Conservation (phyloP, 129 eudicot species). For the Chrysanthemum makinoi region DNA sequence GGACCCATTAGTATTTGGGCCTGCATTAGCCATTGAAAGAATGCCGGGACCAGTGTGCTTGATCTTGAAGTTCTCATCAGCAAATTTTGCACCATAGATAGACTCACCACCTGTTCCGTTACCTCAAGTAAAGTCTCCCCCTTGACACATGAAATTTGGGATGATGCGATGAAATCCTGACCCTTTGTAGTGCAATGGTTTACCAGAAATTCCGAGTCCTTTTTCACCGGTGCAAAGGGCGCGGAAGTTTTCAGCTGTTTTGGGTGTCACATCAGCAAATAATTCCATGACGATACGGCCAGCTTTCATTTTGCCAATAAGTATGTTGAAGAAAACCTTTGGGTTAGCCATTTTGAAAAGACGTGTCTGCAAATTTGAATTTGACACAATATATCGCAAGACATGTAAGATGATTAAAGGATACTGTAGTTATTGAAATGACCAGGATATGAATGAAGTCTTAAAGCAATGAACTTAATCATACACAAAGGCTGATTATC, state of each 20-base stretch:
- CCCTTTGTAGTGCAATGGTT: slow-evolving; percentile 88
- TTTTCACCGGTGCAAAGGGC: slow-evolving; percentile 98
- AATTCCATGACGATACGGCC: slow-evolving; percentile 84
- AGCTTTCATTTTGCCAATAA: slow-evolving; percentile 63
- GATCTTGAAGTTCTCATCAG: slow-evolving; percentile 74
- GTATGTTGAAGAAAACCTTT: slow-evolving; percentile 85
- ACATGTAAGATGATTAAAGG: no score
- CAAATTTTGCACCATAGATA: slow-evolving; percentile 75
- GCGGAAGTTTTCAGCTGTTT: slow-evolving; percentile 89
- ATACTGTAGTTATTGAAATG: no score
- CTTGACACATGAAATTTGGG: slow-evolving; percentile 90
- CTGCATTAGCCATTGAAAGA: slow-evolving; percentile 91
- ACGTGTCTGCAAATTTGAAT: slow-evolving; percentile 9
- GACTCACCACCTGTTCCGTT: slow-evolving; percentile 96
- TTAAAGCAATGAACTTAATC: no score
- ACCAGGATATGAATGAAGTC: no score
- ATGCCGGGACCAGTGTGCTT: slow-evolving; percentile 72
- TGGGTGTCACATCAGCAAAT: slow-evolving; percentile 66
- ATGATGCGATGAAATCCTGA: slow-evolving; percentile 81
- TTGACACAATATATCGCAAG: background rate
- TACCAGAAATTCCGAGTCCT: slow-evolving; percentile 72
- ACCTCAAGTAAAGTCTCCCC: slow-evolving; percentile 89
- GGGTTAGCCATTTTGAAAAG: slow-evolving; percentile 61
- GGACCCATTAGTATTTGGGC: slow-evolving; percentile 81
- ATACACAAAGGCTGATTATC: no score